Percentiles rank a stretch among this genome's conserved stretches.
These are phyloP conservation scores for Climacium dendroides DNA, from an alignment of 225 moss, liverwort and hornwort species.

Conservation along the genomic window DNA sequence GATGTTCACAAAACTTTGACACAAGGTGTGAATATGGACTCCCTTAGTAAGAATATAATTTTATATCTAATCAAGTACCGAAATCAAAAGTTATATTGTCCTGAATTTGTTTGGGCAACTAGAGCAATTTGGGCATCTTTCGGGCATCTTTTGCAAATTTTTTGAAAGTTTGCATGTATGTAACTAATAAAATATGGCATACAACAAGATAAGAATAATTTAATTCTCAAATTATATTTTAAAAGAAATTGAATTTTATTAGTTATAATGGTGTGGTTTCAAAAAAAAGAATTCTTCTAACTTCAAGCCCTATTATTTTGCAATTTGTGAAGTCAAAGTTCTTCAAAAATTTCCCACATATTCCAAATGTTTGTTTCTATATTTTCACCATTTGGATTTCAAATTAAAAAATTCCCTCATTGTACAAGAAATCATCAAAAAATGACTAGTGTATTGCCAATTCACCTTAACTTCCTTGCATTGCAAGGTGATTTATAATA, in stretches of 20 bases:
- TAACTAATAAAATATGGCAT: neutral
- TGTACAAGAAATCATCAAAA: neutral
- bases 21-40: neutral
- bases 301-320: no score
- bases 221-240: neutral
- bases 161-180: neutral
- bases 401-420: neutral
- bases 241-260: neutral
- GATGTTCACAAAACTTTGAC: neutral
- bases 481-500: no score
- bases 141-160: neutral
- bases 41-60: neutral
- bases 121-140: no score
- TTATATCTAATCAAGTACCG: accelerated
- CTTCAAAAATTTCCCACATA: neutral
- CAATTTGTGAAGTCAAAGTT: neutral
- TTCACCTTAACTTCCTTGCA: no score
- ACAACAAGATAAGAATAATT: no score
- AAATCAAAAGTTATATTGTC: neutral
- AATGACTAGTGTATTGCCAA: neutral
- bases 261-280: accelerated
- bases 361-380: neutral
- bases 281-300: neutral
- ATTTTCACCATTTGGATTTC: neutral
- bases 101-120: no score